phyloP scores from a whole-genome alignment of 805 yeast species.

The Lachancea sp. region DNA sequence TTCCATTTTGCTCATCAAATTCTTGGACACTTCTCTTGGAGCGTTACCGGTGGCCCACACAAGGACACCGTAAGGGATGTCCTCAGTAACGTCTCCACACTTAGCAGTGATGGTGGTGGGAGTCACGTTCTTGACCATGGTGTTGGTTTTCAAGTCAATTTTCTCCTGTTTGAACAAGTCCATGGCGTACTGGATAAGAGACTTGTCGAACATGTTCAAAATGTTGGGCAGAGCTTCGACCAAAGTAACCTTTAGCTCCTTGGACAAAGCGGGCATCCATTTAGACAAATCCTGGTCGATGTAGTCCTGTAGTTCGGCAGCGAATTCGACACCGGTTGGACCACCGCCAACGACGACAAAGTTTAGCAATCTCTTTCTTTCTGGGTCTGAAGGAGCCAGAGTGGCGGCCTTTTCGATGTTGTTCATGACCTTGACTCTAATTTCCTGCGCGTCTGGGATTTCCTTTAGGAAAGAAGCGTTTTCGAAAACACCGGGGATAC shows the following conservation, averaged over 20 bases:
- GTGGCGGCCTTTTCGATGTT: slow-evolving; percentile 83
- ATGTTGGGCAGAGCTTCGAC: slow-evolving; percentile 92
- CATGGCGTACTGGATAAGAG: slow-evolving; percentile 71
- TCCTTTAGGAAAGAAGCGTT: slow-evolving; percentile 86
- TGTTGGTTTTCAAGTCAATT: slow-evolving; percentile 71
- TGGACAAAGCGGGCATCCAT: slow-evolving; percentile 82
- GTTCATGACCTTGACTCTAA: slow-evolving; percentile 77
- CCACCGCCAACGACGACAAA: slow-evolving; percentile 97
- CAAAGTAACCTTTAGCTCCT: slow-evolving; percentile 75
- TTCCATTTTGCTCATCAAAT: slow-evolving; percentile 61
- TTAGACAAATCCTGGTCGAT: slow-evolving; percentile 82
- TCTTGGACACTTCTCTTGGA: slow-evolving; percentile 66
- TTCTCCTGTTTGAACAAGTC: slow-evolving; percentile 61
- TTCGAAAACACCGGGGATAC: slow-evolving; percentile 90
- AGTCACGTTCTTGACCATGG: slow-evolving; percentile 84
- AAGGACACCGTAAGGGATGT: slow-evolving; percentile 82
- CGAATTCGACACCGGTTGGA: slow-evolving; percentile 97
- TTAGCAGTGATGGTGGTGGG: slow-evolving; percentile 63
- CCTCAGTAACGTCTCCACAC: slow-evolving; percentile 63
- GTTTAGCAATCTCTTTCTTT: slow-evolving; percentile 76
- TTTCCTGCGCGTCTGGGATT: slow-evolving; percentile 77
- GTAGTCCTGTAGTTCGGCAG: slow-evolving; percentile 93
- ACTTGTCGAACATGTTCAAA: slow-evolving; percentile 63
- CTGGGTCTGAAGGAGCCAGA: slow-evolving; percentile 64
- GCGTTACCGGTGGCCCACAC: slow-evolving; percentile 99